Base-by-base conservation (phyloP, 495 filamentous ascomycete species). In the Annulohypoxylon bovei region DNA sequence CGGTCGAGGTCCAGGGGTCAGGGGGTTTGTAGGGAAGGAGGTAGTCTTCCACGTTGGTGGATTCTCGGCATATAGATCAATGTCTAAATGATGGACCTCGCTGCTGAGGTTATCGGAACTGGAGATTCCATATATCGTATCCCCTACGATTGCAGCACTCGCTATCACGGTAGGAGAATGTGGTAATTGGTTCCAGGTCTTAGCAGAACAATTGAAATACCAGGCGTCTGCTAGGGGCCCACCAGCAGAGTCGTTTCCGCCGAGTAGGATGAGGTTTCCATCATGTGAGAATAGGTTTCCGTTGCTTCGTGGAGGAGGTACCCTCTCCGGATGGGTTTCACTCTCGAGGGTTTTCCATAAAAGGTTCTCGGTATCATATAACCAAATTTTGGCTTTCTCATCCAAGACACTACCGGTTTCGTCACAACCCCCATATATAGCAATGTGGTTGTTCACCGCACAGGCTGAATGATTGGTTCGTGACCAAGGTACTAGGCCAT, bases 391-490 rank as follows among this genome's bases (percentile, higher is more conserved):
- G 9, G 75, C 76, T 20, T 71, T 77, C 54, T 86, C 83, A 25
- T 83, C 77, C 14, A 85, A 68, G 3, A 78, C 35, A 0, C 74
- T 57, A 1, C 76, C 80, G 1, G 69, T 39, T 16, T 68, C 69
- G 20, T 78, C 83, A 0, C 72, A 67, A 0, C 85, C 84, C 25
- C 85, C 85, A 55, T 84, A 82, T 4, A 87, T 67, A 42, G 81
- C 77, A 6, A 87, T 65, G 42, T 63, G 72, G 6, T 71, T 74
- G 18, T 77, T 77, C 9, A 80, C 59, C 0, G 75, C 75, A 56
- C 80, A 81, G 6, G 84, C 82, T 3, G 78, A 77, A 75, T 87
- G 85, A 22, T 75, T 76, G 0, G 74, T 69, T 35, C 85, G 74
- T 2, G 80, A 57, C 0, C 70, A 47, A 0, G 85, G 85, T 2